These are phyloP conservation scores for Talaromyces albobiverticillius DNA, from an alignment of 2,329 filamentous ascomycete species.

Conservation along the genomic window DNA sequence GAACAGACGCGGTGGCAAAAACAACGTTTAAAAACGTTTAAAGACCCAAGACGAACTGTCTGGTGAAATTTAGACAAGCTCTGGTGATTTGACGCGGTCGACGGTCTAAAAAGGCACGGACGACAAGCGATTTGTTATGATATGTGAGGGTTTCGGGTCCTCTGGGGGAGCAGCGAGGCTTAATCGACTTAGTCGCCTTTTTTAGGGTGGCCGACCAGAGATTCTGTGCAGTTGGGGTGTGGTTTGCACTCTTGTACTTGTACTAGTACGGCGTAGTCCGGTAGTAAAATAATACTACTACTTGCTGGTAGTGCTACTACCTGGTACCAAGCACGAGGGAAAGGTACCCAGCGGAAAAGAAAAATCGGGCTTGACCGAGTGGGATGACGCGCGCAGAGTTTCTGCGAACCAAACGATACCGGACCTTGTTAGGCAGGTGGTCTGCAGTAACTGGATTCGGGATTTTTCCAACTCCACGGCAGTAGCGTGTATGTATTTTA, in stretches of 20 bases:
- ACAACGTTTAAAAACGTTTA: constrained; percentile 3
- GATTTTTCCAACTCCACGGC: constrained; percentile 15
- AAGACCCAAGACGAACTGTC: constrained; percentile 10
- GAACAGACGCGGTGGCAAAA: constrained; percentile 16
- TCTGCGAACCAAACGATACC: constrained; percentile 1
- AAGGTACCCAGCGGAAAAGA: constrained; percentile 30
- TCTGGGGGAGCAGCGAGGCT: constrained; percentile 30
- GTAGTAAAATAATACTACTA: constrained; percentile 13
- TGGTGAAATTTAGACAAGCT: constrained; percentile 14
- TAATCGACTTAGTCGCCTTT: constrained; percentile 37
- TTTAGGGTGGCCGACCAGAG: constrained; percentile 30
- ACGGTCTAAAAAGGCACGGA: constrained; percentile 17
- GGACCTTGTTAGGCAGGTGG: neutral
- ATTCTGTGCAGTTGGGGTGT: constrained; percentile 37
- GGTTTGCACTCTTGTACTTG: constrained; percentile 7
- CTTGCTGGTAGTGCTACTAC: constrained; percentile 17
- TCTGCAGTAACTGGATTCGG: constrained; percentile 15
- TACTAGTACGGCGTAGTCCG: constrained; percentile 7
- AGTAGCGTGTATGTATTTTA: constrained; percentile 13
- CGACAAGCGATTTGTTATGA: constrained; percentile 16
- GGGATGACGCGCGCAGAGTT: constrained; percentile 16
- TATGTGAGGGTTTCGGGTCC: constrained; percentile 11
- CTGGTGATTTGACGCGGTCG: constrained; percentile 15
- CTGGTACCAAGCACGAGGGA: constrained; percentile 17
- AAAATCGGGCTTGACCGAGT: constrained; percentile 22